Base-by-base conservation (phyloP, 306 rosid genomes). In the Dryas octopetala region DNA sequence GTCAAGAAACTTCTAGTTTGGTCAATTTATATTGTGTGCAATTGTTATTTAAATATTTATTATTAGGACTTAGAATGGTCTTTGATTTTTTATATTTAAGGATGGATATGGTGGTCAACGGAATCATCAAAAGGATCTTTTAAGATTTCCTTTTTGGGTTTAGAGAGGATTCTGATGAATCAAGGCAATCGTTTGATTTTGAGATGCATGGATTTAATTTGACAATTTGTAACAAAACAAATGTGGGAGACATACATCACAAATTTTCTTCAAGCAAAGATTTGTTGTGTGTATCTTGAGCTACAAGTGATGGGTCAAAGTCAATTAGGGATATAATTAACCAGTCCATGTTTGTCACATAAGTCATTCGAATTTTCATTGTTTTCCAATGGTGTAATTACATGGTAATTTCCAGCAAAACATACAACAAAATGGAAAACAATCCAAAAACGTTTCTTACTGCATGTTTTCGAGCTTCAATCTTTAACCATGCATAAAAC, bases 71-170 rank as follows among this genome's bases (percentile, higher is more conserved):
- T 32, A 32, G 38, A 62, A 43, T 54, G 44, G 23, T 61, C 66
- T 68, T 67, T 38, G 58, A 45, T 71, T 75, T 59, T 71, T 40
- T 76, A 70, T 38, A 59, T 73, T 76, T 49, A 61, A 62, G 75
- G 66, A 70, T 46, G 61, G 77, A 73, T 59, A 69, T 43, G 40
- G 64, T 58, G 71, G 88, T 86, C 84, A 84, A 81, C 79, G 87
- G 70, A 81, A 81, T 84, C 76, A 84, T 92, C 77, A 67, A 77
- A 82, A 79, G 80, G 85, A 90, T 88, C 87, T 79, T 15, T 66
- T 41, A 0, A 80, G 91, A 87, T 88, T 80, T 83, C 74, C 76
- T 75, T 38, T 80, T 70, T 2, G 68, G 77, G 71, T 16, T 66
- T 73, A n/a, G 17, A 62, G 68, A 4, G 78, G 78, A 76, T 84